phyloP scores from a whole-genome alignment of 169 alveolate genomes.

The Babesia divergens region DNA sequence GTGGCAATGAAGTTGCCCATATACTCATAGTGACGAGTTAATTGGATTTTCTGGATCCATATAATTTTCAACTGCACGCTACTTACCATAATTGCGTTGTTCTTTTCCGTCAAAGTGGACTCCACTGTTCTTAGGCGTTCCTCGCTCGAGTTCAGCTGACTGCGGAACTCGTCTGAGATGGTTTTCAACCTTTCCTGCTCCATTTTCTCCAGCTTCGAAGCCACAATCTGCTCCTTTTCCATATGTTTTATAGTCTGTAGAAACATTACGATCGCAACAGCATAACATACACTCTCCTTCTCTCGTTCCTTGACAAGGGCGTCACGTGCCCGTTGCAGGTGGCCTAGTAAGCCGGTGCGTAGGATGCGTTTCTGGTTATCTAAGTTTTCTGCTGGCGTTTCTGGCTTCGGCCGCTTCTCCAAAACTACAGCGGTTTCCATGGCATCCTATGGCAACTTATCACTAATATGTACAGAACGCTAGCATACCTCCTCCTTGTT shows the following conservation, averaged over 20 bases:
- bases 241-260: constrained; percentile 54
- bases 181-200: constrained; percentile 43
- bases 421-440: constrained; percentile 25
- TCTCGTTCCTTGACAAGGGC: constrained; percentile 66
- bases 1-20: constrained; percentile 75
- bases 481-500: constrained; percentile 13
- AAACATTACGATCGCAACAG: background rate
- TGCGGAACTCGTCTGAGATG: constrained; percentile 28
- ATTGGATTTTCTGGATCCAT: constrained; percentile 41
- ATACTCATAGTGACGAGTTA: constrained; percentile 67
- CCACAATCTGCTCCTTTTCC: constrained; percentile 63
- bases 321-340: constrained; percentile 67
- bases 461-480: background rate
- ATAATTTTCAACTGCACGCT: background rate
- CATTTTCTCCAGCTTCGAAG: constrained; percentile 51
- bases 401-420: constrained; percentile 65
- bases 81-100: constrained; percentile 25
- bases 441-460: background rate
- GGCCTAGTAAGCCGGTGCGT: constrained; percentile 64
- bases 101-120: constrained; percentile 4
- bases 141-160: constrained; percentile 6
- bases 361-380: constrained; percentile 63
- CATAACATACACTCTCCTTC: constrained; percentile 51
- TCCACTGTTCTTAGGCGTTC: constrained; percentile 8
- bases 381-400: constrained; percentile 57